phyloP scores from a whole-genome alignment of 169 alveolate genomes.

The Eimeria tenella region DNA sequence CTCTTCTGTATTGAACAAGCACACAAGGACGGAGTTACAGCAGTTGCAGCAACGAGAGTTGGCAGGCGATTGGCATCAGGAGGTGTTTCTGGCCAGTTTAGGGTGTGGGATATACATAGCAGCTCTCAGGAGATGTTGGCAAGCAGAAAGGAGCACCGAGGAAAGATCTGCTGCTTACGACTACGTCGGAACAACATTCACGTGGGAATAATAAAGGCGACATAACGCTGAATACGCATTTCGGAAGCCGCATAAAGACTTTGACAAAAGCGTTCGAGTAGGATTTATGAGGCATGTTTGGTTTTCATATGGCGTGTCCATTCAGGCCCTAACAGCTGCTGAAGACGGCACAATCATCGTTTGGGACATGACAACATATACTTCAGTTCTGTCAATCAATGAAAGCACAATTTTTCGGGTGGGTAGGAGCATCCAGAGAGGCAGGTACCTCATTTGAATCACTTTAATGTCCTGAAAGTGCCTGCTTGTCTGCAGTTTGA shows the following conservation, averaged over 20 bases:
- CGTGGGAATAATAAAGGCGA: neutral
- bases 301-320: slow-evolving; percentile 8
- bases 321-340: slow-evolving; percentile 93
- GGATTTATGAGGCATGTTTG: no score
- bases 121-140: slow-evolving; percentile 78
- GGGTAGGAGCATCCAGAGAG: neutral
- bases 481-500: no score
- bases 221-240: neutral
- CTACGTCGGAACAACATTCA: slow-evolving; percentile 86
- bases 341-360: slow-evolving; percentile 95
- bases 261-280: neutral
- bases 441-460: no score
- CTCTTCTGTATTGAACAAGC: slow-evolving; percentile 93
- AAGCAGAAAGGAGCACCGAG: slow-evolving; percentile 92
- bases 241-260: neutral
- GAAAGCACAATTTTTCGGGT: slow-evolving; percentile 74
- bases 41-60: slow-evolving; percentile 84
- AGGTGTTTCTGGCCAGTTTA: slow-evolving; percentile 94
- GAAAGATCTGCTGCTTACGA: slow-evolving; percentile 89
- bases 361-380: slow-evolving; percentile 92
- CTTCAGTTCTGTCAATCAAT: slow-evolving; percentile 60
- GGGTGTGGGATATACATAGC: slow-evolving; percentile 89
- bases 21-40: slow-evolving; percentile 94
- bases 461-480: no score
- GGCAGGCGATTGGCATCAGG: slow-evolving; percentile 84